These are phyloP conservation scores for Ascoidea tarda DNA, from an alignment of 805 yeast genomes.

Conservation along the genomic window DNA sequence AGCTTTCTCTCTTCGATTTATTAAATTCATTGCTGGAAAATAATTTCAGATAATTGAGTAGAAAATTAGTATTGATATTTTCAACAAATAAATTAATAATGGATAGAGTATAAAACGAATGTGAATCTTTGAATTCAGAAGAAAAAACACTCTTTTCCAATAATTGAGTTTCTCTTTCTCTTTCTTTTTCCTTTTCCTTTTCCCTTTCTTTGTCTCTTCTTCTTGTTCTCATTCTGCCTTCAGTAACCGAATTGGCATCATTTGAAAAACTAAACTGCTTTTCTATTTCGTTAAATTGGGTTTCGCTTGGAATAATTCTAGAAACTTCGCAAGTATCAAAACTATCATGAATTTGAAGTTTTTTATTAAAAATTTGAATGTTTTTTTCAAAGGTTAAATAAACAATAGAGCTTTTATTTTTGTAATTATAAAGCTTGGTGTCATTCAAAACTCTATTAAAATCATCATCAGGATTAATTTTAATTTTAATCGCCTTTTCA, in stretches of 20 bases:
- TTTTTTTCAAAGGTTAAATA: not conserved
- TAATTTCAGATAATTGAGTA: too few species aligned
- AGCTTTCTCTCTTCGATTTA: too few species aligned
- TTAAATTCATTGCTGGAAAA: too few species aligned
- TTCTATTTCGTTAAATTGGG: not conserved
- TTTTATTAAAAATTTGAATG: not conserved
- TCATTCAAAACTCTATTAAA: not conserved
- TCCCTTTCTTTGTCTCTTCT: too few species aligned
- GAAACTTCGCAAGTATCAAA: not conserved
- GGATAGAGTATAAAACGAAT: not conserved
- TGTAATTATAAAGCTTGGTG: not conserved
- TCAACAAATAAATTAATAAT: not conserved
- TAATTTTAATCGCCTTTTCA: too few species aligned
- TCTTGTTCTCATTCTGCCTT: too few species aligned
- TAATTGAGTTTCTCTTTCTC: not conserved
- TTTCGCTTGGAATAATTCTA: not conserved
- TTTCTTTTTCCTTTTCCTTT: too few species aligned
- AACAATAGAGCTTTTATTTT: not conserved
- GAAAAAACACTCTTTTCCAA: not conserved
- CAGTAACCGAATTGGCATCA: too few species aligned
- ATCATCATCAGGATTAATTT: not conserved
- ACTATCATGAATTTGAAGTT: not conserved
- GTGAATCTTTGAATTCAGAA: not conserved
- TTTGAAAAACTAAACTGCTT: not conserved
- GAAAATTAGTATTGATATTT: not conserved